A percentile compares a stretch with the other conserved stretches of the same genome.
These are phyloP conservation scores for Mycena haematopus DNA, from an alignment of 768 basidiomycete genomes.

Conservation along the genomic window DNA sequence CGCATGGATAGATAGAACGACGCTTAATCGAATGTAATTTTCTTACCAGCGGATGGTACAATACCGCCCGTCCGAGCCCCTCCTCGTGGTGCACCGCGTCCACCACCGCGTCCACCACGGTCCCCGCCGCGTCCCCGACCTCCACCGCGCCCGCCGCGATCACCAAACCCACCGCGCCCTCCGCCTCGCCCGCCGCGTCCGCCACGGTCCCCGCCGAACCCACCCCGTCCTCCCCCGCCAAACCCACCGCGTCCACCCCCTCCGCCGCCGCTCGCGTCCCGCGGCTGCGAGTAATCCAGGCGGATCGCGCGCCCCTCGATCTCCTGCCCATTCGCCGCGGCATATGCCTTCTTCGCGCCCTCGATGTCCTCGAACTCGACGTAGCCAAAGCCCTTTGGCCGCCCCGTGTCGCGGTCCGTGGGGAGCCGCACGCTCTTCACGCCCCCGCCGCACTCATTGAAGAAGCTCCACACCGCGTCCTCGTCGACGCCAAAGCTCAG, in stretches of 20 bases:
- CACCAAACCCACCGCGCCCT: constrained; percentile 42
- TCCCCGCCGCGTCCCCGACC: constrained; percentile 46
- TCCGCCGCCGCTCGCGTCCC: constrained; percentile 64
- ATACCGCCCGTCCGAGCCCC: constrained; percentile 69
- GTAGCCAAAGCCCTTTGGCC: constrained; percentile 95
- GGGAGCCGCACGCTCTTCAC: constrained; percentile 89
- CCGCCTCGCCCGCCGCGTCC: constrained; percentile 47
- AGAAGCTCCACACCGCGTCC: constrained; percentile 88
- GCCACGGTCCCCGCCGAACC: constrained; percentile 41
- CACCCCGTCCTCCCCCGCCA: constrained; percentile 41
- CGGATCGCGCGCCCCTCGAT: constrained; percentile 83
- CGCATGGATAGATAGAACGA: neutral
- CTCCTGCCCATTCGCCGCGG: constrained; percentile 70
- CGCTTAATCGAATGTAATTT: constrained; percentile 59
- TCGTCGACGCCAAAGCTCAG: constrained; percentile 82
- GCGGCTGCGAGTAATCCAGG: constrained; percentile 86
- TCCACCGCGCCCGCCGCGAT: constrained; percentile 48
- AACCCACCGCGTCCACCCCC: constrained; percentile 46
- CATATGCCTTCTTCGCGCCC: constrained; percentile 81
- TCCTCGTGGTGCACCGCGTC: constrained; percentile 52
- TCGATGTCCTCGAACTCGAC: constrained; percentile 90
- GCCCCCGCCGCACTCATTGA: constrained; percentile 79
- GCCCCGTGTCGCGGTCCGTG: constrained; percentile 90
- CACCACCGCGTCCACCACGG: constrained; percentile 42
- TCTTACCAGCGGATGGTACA: constrained; percentile 69